A percentile compares a stretch with the other conserved stretches of the same genome.
Conservation (phyloP, 371 early-diverging fungal genomes). For the Zancudomyces culisetae region DNA sequence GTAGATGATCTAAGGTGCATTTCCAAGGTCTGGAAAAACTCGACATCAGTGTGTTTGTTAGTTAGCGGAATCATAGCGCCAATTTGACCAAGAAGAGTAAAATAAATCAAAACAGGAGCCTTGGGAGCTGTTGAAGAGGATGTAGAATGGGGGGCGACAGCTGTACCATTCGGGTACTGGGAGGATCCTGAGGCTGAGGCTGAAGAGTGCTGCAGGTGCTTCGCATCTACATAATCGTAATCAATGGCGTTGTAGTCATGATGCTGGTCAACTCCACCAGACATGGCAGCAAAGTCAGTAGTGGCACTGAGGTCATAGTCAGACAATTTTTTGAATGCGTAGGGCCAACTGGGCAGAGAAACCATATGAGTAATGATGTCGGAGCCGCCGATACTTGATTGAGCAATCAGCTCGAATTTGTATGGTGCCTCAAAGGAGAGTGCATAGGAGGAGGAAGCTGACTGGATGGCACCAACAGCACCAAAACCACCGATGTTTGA, state of each 20-base stretch:
- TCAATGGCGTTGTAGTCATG: neutral
- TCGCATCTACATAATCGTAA: constrained; percentile 32
- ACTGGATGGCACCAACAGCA: too few relatives aligned
- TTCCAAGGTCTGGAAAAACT: constrained; percentile 84
- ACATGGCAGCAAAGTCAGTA: too few relatives aligned
- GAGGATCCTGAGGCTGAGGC: constrained; percentile 74
- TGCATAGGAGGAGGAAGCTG: too few relatives aligned
- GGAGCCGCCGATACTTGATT: neutral
- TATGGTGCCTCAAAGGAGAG: constrained; percentile 5
- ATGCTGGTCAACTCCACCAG: too few relatives aligned
- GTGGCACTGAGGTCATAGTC: neutral
- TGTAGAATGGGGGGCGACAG: too few relatives aligned
- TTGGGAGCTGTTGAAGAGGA: neutral
- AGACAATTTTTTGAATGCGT: neutral
- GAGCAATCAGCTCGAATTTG: neutral
- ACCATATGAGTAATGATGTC: constrained; percentile 3
- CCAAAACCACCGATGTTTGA: too few relatives aligned
- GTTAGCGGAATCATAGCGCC: constrained; percentile 70
- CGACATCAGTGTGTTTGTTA: constrained; percentile 63
- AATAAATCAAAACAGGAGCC: neutral
- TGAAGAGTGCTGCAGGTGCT: constrained; percentile 58
- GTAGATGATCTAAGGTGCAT: constrained; percentile 47
- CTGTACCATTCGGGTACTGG: neutral
- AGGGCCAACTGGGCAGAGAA: neutral
- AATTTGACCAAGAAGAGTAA: constrained; percentile 50